phyloP scores from a whole-genome alignment of 2,329 filamentous ascomycete species.

The Ciborinia camelliae region DNA sequence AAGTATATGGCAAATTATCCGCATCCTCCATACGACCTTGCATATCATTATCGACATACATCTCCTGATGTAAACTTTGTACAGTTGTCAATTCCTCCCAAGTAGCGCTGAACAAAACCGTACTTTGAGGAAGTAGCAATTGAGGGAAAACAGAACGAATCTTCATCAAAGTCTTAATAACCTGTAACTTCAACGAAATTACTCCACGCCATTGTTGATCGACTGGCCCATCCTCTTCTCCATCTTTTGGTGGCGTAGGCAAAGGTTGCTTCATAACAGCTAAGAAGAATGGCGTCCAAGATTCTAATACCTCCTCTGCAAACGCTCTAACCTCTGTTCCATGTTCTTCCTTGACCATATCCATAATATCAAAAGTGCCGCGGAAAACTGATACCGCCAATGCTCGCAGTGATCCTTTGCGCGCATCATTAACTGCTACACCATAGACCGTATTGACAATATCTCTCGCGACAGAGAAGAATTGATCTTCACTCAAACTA shows the following conservation, averaged over 20 bases:
- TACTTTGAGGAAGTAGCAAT: slow-evolving; percentile 77
- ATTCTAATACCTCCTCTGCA: slow-evolving; percentile 76
- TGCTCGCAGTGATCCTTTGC: slow-evolving; percentile 73
- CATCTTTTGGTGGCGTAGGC: slow-evolving; percentile 55
- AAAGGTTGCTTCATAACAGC: slow-evolving; percentile 71
- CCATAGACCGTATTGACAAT: slow-evolving; percentile 81
- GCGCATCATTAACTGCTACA: slow-evolving; percentile 71
- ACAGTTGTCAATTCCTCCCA: slow-evolving; percentile 83
- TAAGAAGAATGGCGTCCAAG: slow-evolving; percentile 89
- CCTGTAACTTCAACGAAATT: slow-evolving; percentile 85
- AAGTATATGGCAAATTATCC: slow-evolving; percentile 87
- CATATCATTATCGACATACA: slow-evolving; percentile 82
- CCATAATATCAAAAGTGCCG: slow-evolving; percentile 88
- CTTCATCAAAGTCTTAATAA: slow-evolving; percentile 90
- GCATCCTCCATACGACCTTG: slow-evolving; percentile 87
- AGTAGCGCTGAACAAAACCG: slow-evolving; percentile 76
- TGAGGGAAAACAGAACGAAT: slow-evolving; percentile 80
- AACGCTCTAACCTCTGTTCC: slow-evolving; percentile 82
- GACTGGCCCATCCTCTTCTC: slow-evolving; percentile 55
- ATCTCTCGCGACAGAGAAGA: slow-evolving; percentile 83
- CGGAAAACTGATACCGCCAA: slow-evolving; percentile 88
- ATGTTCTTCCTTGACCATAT: slow-evolving; percentile 95
- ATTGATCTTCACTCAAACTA: slow-evolving; percentile 88
- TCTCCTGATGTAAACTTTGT: slow-evolving; percentile 68
- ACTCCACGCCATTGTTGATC: slow-evolving; percentile 71